phyloP scores from a whole-genome alignment of 2,329 filamentous ascomycete species.

The Pleoardoris graminearum region DNA sequence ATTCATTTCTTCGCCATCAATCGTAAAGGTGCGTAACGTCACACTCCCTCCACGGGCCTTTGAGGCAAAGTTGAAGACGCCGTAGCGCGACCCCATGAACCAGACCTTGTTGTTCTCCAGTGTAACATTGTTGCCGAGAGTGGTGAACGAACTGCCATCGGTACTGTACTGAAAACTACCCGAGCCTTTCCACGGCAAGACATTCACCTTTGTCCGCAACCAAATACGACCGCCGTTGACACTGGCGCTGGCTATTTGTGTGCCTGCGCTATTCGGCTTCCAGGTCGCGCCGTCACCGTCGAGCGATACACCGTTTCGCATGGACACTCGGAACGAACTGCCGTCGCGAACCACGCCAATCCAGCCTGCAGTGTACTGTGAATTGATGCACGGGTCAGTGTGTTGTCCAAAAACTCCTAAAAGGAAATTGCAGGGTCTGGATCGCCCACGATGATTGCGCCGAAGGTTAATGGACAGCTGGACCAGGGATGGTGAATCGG shows the following conservation, averaged over 20 bases:
- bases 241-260: constrained; percentile 19
- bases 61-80: constrained; percentile 36
- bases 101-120: constrained; percentile 29
- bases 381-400: too few relatives aligned
- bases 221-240: constrained; percentile 8
- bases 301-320: too few relatives aligned
- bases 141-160: constrained; percentile 26
- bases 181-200: constrained; percentile 25
- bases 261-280: too few relatives aligned
- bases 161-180: constrained; percentile 31
- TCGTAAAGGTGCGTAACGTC: too few relatives aligned
- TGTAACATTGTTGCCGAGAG: constrained; percentile 20
- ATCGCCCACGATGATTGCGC: constrained; percentile 45
- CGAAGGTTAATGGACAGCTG: too few relatives aligned
- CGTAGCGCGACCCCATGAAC: constrained; percentile 36
- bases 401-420: too few relatives aligned
- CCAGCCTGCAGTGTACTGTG: too few relatives aligned
- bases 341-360: too few relatives aligned
- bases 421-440: too few relatives aligned
- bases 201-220: constrained; percentile 27
- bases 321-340: too few relatives aligned
- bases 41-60: constrained; percentile 21
- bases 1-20: too few relatives aligned
- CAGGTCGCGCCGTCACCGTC: too few relatives aligned
- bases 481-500: constrained; percentile 40